Evolutionary conservation across 306 rosid genomes (phyloP), one percentile per base, ranked within the genome.

Genomic region (Acacia acuminata): DNA sequence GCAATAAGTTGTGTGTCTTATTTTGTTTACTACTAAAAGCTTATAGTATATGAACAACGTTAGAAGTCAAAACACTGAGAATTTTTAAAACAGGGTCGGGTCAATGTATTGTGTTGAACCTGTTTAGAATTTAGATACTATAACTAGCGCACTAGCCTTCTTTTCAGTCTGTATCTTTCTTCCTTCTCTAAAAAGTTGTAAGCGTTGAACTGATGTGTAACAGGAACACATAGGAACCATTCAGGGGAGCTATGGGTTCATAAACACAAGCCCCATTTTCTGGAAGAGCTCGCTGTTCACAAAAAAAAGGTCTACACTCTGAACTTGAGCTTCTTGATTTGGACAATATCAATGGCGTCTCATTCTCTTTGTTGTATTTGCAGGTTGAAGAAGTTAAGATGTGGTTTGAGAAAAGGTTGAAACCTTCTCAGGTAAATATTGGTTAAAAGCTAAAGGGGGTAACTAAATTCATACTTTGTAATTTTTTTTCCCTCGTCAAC

Each of bases 281-380:
- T 92, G 53, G 94, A 90, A 69, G 98, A 96, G 83, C 98, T 96
- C 32, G 92, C 97, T 53, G 99, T 93, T 85, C 93, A 93, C 81
- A 93, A 93, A 88, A 96, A 90, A 84, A 96, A 96, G 96, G 99
- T 93, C 20, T 42, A 73, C 24, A 11, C 14, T 68, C 36, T 60
- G 77, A 60, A 77, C 78, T 73, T 58, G 3, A 74, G 38, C 68
- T 56, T 56, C 25, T 76, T 82, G 27, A 71, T 77, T 51, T 76
- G 72, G 79, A 47, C 40, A 20, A 51, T 78, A 9, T 78, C 75
- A 77, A 71, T 71, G 30, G 24, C 55, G 12, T 83, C 44, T 68
- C 73, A 63, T 69, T 78, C 44, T 66, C 60, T 14, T 53, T 74
- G 47, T 72, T 80, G 68, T 42, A 48, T 85, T 79, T 80, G 66